Conservation (phyloP, 1,139 yeast genomes). For the Taphrina flavorubra region DNA sequence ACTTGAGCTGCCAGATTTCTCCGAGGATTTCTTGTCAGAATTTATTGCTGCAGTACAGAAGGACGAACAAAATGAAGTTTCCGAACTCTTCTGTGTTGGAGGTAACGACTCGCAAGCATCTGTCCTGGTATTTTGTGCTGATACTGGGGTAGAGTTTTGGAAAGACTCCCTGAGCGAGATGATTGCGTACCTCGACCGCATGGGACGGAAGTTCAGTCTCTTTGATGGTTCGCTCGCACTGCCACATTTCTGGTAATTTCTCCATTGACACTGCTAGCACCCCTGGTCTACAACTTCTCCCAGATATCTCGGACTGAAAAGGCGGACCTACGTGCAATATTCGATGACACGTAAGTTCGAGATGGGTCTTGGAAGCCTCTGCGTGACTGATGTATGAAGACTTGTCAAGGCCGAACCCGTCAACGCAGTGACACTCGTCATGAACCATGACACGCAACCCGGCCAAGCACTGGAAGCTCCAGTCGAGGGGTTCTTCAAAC, state of each 20-base stretch:
- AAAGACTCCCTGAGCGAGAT: slow-evolving; percentile 45
- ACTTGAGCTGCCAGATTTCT: slow-evolving; percentile 41
- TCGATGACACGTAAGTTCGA: slow-evolving; percentile 44
- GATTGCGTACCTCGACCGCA: slow-evolving; percentile 45
- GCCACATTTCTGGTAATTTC: not conserved
- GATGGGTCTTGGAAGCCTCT: not conserved
- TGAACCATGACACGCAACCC: slow-evolving; percentile 47
- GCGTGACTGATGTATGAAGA: slow-evolving; percentile 23
- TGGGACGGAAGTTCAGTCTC: slow-evolving; percentile 44
- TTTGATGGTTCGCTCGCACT: slow-evolving; percentile 39
- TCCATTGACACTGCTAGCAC: slow-evolving; percentile 35
- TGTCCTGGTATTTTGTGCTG: not conserved
- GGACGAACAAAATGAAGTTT: slow-evolving; percentile 30
- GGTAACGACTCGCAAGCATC: slow-evolving; percentile 22
- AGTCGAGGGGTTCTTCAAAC: slow-evolving; percentile 46
- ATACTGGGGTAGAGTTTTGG: slow-evolving; percentile 36
- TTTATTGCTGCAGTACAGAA: slow-evolving; percentile 43
- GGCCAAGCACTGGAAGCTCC: slow-evolving; percentile 46
- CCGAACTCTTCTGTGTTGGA: slow-evolving; percentile 46
- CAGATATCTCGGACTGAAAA: slow-evolving; percentile 44
- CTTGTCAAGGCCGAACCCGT: slow-evolving; percentile 44
- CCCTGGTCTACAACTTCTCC: slow-evolving; percentile 45
- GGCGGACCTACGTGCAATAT: slow-evolving; percentile 44
- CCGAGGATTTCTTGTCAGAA: slow-evolving; percentile 45
- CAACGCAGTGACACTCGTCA: slow-evolving; percentile 45